Conservation (phyloP, 495 filamentous ascomycete species). For the Hypoxylon rickii region DNA sequence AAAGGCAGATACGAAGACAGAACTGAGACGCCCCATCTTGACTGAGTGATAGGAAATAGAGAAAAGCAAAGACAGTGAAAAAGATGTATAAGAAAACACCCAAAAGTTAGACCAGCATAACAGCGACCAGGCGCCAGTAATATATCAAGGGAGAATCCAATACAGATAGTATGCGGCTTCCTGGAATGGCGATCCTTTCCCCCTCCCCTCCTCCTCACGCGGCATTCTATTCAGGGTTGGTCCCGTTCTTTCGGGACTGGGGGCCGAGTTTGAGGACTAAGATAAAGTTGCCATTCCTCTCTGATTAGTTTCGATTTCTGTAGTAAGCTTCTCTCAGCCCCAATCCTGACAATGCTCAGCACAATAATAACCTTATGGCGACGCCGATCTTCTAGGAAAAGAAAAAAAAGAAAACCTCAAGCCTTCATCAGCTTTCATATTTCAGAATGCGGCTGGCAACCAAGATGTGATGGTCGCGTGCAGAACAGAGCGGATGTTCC, state of each 20-base stretch:
- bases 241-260: background rate
- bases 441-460: slow-evolving; percentile 1
- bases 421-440: background rate
- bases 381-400: background rate
- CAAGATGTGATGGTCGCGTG: background rate
- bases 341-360: slow-evolving; percentile 11
- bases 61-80: background rate
- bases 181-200: slow-evolving; percentile 14
- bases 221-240: background rate
- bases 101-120: too few relatives aligned
- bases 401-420: background rate
- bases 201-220: background rate
- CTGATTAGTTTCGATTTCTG: slow-evolving; percentile 12
- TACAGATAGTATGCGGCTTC: background rate
- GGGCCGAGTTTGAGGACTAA: background rate
- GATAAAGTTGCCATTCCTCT: background rate
- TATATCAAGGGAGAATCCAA: background rate
- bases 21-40: slow-evolving; percentile 31
- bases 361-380: background rate
- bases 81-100: background rate
- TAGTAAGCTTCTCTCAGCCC: slow-evolving; percentile 6
- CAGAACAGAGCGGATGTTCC: background rate
- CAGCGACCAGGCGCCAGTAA: background rate
- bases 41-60: background rate
- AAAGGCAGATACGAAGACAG: slow-evolving; percentile 23